Conservation (phyloP, 306 rosid species). For the Sesbania bispinosa region DNA sequence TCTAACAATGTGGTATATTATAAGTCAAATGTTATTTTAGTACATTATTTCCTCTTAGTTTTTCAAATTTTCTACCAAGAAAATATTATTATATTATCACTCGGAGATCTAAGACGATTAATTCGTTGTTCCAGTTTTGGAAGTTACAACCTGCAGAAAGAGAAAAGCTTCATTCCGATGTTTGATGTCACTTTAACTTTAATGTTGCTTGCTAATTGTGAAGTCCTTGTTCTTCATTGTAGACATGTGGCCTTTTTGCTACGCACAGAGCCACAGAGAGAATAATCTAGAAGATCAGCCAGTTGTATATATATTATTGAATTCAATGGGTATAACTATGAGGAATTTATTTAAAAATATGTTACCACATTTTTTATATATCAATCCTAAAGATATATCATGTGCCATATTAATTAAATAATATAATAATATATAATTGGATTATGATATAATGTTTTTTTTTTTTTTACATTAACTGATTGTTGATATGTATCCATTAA, state of each 20-base stretch:
- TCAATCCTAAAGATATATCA: too few relatives aligned
- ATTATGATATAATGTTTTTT: too few relatives aligned
- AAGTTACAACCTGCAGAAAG: conserved; percentile 16
- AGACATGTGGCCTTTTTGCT: too few relatives aligned
- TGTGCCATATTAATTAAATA: too few relatives aligned
- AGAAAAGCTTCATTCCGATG: conserved; percentile 16
- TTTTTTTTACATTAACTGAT: too few relatives aligned
- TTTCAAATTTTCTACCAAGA: conserved; percentile 7
- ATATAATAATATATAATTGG: too few relatives aligned
- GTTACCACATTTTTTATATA: too few relatives aligned
- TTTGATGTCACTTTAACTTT: conserved; percentile 22
- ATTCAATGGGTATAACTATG: too few relatives aligned
- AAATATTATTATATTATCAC: conserved; percentile 24
- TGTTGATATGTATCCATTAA: too few relatives aligned
- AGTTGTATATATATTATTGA: background rate
- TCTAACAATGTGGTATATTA: conserved; percentile 53
- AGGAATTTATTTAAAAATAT: too few relatives aligned
- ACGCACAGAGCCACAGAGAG: too few relatives aligned
- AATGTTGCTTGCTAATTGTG: conserved; percentile 24
- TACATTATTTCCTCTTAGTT: conserved; percentile 3
- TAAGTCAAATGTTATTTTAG: conserved; percentile 30
- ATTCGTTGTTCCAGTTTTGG: conserved; percentile 21
- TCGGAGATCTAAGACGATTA: conserved; percentile 12
- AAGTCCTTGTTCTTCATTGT: too few relatives aligned
- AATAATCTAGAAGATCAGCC: conserved; percentile 2